Evolutionary conservation across 2,329 filamentous ascomycete species (phyloP).

Genomic region (Aspergillus brunneoviolaceus): DNA sequence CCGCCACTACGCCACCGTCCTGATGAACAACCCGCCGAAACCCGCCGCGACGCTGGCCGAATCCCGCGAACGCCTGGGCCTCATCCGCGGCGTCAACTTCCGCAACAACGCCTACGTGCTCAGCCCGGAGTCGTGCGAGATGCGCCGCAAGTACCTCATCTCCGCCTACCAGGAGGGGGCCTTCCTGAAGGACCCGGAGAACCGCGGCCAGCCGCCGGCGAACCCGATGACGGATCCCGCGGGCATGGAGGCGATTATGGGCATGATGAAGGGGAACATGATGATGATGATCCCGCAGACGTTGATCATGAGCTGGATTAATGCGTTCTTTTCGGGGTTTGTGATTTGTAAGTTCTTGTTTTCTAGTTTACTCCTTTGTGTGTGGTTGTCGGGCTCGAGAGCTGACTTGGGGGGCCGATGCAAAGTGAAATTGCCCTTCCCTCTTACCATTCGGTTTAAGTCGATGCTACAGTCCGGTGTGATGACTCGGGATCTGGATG

Average conservation of each 20-base stretch:
- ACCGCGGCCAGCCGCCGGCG: conserved; percentile 78
- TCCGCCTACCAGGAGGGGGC: conserved; percentile 79
- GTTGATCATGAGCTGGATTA: conserved; percentile 99
- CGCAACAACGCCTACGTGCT: conserved; percentile 80
- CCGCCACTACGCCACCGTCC: conserved; percentile 91
- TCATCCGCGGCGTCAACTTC: conserved; percentile 80
- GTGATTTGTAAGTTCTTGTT: conserved; percentile 74
- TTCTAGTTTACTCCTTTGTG: not conserved
- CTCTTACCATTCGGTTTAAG: conserved; percentile 98
- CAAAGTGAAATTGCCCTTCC: conserved; percentile 91
- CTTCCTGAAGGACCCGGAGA: conserved; percentile 86
- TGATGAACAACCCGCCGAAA: conserved; percentile 84
- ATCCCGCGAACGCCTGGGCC: conserved; percentile 76
- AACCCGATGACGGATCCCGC: conserved; percentile 95
- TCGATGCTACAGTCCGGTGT: conserved; percentile 98
- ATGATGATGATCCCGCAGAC: conserved; percentile 99
- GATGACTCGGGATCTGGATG: conserved; percentile 91
- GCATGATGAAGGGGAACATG: conserved; percentile 99
- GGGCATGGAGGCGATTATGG: conserved; percentile 99
- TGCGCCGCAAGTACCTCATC: conserved; percentile 77
- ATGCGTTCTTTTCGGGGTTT: conserved; percentile 97
- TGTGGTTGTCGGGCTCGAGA: too few species aligned
- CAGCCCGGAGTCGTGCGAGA: conserved; percentile 72
- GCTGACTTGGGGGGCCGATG: conserved; percentile 11
- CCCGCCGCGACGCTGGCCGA: conserved; percentile 61